Percentiles rank a stretch among this genome's conserved stretches.
phyloP scores from a whole-genome alignment of 768 basidiomycete genomes.

The Pleurotus pulmonarius region DNA sequence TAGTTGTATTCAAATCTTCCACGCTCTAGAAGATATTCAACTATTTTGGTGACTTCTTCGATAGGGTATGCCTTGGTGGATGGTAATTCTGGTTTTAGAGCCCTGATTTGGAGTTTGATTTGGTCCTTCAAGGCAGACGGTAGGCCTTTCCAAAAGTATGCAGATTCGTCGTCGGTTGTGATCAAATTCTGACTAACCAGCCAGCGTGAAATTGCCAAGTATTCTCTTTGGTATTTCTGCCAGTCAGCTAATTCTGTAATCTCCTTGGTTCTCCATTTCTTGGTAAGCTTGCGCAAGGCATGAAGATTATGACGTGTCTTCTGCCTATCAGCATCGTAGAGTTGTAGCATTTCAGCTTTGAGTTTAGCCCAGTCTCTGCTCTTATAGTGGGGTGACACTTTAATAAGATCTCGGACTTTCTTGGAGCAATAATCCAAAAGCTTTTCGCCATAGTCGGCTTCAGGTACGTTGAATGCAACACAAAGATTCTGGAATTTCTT shows the following conservation, averaged over 20 bases:
- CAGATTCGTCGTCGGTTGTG: background rate
- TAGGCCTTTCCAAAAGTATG: constrained; percentile 14
- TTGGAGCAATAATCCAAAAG: background rate
- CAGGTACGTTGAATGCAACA: background rate
- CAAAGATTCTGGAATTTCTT: background rate
- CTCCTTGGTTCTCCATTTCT: background rate
- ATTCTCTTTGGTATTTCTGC: constrained; percentile 8
- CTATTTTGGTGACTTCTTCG: background rate
- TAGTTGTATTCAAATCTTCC: constrained; percentile 4
- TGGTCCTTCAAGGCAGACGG: background rate
- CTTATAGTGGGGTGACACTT: background rate
- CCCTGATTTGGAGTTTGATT: background rate
- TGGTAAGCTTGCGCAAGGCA: background rate
- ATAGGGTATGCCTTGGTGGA: background rate
- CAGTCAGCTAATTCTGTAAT: constrained; percentile 6
- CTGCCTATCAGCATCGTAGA: background rate
- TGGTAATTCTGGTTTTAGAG: background rate
- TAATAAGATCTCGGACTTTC: background rate
- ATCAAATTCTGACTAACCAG: constrained; percentile 6
- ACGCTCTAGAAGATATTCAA: background rate
- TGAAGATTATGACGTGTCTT: background rate
- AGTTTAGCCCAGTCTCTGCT: background rate
- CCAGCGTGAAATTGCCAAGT: constrained; percentile 11
- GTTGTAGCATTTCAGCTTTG: background rate
- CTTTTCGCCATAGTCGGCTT: background rate